A percentile compares a stretch with the other conserved stretches of the same genome.
Evolutionary conservation across 371 early-diverging fungal genomes (phyloP).

Genomic region (Entomophthora muscae): DNA sequence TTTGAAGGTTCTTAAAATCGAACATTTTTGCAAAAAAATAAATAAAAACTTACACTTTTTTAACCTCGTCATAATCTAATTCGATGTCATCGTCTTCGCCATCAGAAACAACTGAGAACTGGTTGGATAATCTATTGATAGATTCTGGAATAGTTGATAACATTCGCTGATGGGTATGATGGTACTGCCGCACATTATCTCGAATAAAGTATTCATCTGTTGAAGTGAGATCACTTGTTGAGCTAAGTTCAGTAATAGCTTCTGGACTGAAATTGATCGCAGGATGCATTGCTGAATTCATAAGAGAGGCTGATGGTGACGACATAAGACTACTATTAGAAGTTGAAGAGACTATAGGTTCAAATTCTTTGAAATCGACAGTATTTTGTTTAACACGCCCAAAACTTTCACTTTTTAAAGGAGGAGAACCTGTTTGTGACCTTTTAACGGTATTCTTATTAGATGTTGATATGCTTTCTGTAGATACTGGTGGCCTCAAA

Average conservation of each 20-base stretch:
- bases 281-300: neutral
- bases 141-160: constrained; percentile 5
- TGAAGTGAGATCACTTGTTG: neutral
- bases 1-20: too few relatives aligned
- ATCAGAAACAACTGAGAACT: constrained; percentile 10
- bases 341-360: neutral
- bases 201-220: constrained; percentile 9
- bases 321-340: neutral
- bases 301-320: neutral
- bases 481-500: neutral
- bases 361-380: neutral
- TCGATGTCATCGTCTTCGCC: constrained; percentile 25
- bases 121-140: constrained; percentile 12
- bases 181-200: neutral
- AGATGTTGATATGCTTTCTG: neutral
- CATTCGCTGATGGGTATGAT: too few relatives aligned
- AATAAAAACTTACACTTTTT: constrained; percentile 15
- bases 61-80: constrained; percentile 32
- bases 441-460: too few relatives aligned
- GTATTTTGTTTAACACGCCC: neutral
- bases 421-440: neutral
- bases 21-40: too few relatives aligned
- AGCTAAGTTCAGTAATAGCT: neutral
- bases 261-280: neutral
- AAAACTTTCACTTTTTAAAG: neutral